Percentiles rank a stretch among this genome's conserved stretches.
Evolutionary conservation across 345 rosid genomes (phyloP).

Genomic region (Syzygium jambos): DNA sequence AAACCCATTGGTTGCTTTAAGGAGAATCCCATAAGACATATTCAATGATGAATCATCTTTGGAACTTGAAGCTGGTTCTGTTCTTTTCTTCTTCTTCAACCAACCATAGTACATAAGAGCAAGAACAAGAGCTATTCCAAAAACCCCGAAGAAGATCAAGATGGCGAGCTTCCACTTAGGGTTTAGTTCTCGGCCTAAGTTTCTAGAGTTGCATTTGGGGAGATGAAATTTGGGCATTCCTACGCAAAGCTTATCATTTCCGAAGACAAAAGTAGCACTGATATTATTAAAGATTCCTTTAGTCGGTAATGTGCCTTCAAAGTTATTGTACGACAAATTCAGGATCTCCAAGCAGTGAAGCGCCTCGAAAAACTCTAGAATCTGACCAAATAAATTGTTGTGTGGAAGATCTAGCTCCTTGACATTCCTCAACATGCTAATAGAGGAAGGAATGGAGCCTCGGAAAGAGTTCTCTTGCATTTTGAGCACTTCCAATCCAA

Average conservation of each 20-base stretch:
- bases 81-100: not conserved
- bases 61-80: not conserved
- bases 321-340: slow-evolving; percentile 15
- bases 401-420: slow-evolving; percentile 9
- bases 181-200: accelerated
- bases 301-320: slow-evolving; percentile 10
- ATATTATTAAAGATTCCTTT: slow-evolving; percentile 13
- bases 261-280: not conserved
- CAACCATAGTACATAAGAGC: accelerated
- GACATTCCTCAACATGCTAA: slow-evolving; percentile 6
- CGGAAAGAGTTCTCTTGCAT: not conserved
- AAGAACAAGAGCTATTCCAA: not conserved
- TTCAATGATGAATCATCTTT: not conserved
- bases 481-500: not conserved
- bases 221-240: not conserved
- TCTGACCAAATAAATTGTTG: slow-evolving; percentile 15
- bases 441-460: slow-evolving; percentile 2
- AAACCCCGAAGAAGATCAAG: not conserved
- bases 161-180: not conserved
- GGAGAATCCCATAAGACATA: not conserved
- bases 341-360: not conserved
- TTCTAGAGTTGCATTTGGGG: not conserved
- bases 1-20: not conserved
- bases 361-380: slow-evolving; percentile 6
- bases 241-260: slow-evolving; percentile 19